Conservation (phyloP, 208 protist species). For the Leishmania turanica region DNA sequence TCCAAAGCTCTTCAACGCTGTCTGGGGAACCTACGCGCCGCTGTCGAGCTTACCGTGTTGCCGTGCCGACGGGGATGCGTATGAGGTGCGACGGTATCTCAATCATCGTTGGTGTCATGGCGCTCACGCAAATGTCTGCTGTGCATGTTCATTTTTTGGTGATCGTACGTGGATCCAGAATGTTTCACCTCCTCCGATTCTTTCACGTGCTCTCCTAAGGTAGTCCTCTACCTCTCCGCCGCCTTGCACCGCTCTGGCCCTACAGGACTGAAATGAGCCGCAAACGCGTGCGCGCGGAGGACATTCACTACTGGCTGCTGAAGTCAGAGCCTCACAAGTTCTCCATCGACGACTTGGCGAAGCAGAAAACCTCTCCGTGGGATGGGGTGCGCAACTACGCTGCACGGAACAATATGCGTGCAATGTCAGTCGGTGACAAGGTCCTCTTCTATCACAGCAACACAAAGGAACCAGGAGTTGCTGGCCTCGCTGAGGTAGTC, state of each 20-base stretch:
- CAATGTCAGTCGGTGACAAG: conserved; percentile 77
- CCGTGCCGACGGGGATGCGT: neutral
- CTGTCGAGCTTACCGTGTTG: neutral
- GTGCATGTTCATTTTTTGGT: neutral
- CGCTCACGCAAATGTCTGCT: neutral
- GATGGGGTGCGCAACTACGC: conserved; percentile 90
- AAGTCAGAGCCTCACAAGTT: conserved; percentile 88
- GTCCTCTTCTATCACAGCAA: conserved; percentile 92
- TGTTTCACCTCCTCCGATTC: neutral
- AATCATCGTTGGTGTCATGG: neutral
- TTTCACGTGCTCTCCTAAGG: neutral
- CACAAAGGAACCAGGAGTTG: conserved; percentile 75
- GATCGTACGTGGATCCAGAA: neutral
- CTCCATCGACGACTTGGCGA: conserved; percentile 74
- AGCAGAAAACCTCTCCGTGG: conserved; percentile 60
- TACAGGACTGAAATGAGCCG: conserved; percentile 22
- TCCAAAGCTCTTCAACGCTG: neutral
- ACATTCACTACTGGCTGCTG: conserved; percentile 77
- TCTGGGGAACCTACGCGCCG: neutral
- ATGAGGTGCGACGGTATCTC: neutral
- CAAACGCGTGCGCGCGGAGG: conserved; percentile 50
- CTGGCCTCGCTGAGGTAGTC: conserved; percentile 66
- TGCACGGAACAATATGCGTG: conserved; percentile 83
- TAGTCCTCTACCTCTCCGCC: neutral
- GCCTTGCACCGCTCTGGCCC: neutral